Percentiles rank a stretch among this genome's conserved stretches.
Conservation (phyloP, 192 early-diverging fungal species). For the Podila verticillata region DNA sequence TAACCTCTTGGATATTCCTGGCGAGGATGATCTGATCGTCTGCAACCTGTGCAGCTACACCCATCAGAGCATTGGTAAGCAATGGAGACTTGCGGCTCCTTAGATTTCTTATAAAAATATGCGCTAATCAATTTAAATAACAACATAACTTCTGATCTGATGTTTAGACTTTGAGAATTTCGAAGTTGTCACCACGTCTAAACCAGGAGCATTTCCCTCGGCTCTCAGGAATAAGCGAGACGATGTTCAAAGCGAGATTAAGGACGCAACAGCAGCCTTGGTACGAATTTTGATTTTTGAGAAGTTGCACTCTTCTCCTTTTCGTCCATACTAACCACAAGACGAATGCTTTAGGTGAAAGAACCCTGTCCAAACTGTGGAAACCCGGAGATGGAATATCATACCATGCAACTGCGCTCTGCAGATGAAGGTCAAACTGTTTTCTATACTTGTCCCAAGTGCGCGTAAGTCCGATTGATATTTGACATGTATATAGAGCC, state of each 20-base stretch:
- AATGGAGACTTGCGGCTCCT: not conserved
- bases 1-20: conserved; percentile 88
- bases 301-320: not conserved
- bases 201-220: conserved; percentile 83
- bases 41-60: conserved; percentile 85
- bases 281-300: conserved; percentile 29
- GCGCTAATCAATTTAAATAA: not conserved
- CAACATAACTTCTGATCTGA: not conserved
- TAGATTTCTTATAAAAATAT: not conserved
- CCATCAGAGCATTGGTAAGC: conserved; percentile 67
- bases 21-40: conserved; percentile 78
- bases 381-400: conserved; percentile 92
- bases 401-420: conserved; percentile 96
- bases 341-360: conserved; percentile 71
- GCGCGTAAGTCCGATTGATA: conserved; percentile 71
- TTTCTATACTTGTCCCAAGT: conserved; percentile 97
- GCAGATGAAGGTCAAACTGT: conserved; percentile 99
- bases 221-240: conserved; percentile 75
- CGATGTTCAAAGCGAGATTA: conserved; percentile 63
- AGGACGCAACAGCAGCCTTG: conserved; percentile 62
- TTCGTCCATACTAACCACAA: not conserved
- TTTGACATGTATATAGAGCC: not conserved
- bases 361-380: conserved; percentile 97
- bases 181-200: conserved; percentile 82
- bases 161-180: conserved; percentile 77